These are phyloP conservation scores for Vanrija pseudolonga DNA, from an alignment of 1,284 basidiomycete genomes.

Conservation along the genomic window DNA sequence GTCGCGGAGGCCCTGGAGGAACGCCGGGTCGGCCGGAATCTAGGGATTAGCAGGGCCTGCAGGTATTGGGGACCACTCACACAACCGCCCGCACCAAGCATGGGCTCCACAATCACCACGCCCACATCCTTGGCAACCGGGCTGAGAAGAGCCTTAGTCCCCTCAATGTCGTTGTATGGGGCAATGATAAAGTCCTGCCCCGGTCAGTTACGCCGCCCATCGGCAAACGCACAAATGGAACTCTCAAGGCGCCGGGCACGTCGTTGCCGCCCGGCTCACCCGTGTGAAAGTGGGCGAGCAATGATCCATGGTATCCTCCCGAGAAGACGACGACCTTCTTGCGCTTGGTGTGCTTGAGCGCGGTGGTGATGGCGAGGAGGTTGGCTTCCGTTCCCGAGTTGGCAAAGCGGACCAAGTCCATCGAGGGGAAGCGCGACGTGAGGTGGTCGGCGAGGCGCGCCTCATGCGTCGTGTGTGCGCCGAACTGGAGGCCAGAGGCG, in stretches of 20 bases:
- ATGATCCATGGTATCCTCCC: slow-evolving; percentile 27
- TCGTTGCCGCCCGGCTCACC: slow-evolving; percentile 1
- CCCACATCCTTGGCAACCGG: slow-evolving; percentile 43
- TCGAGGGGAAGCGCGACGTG: slow-evolving; percentile 23
- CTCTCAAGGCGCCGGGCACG: slow-evolving; percentile 11
- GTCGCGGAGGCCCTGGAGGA: slow-evolving; percentile 49
- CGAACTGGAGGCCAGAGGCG: slow-evolving; percentile 23
- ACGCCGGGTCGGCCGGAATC: slow-evolving; percentile 38
- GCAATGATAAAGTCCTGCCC: slow-evolving; percentile 24
- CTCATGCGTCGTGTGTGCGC: slow-evolving; percentile 24
- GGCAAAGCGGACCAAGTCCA: slow-evolving; percentile 37
- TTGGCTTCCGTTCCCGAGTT: slow-evolving; percentile 52
- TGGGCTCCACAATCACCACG: slow-evolving; percentile 54
- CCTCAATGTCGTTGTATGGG: slow-evolving; percentile 48
- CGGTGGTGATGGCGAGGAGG: slow-evolving; percentile 53
- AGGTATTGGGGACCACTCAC: slow-evolving; percentile 10
- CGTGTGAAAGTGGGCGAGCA: slow-evolving; percentile 21
- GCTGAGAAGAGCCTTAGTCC: slow-evolving; percentile 37
- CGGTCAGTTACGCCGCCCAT: not conserved
- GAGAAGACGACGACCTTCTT: slow-evolving; percentile 30
- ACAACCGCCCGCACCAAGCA: slow-evolving; percentile 50
- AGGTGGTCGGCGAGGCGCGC: slow-evolving; percentile 17
- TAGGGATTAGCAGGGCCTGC: not conserved
- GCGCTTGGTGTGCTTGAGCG: slow-evolving; percentile 42
- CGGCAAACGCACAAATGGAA: slow-evolving; percentile 16